phyloP scores from a whole-genome alignment of 176 grass and related monocot species.

The Juncus effusus region DNA sequence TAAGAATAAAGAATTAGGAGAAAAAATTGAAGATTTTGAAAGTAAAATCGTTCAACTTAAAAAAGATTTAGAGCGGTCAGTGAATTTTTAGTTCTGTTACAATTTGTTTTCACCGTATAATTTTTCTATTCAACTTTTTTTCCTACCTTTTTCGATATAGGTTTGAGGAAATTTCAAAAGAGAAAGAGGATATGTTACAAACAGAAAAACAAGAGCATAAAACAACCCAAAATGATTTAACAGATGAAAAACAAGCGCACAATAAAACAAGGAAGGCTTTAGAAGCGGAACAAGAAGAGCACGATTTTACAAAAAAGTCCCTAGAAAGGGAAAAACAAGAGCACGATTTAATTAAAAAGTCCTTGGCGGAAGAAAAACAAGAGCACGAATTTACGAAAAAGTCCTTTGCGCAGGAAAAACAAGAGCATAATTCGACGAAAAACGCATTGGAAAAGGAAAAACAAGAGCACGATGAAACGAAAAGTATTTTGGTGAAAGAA shows the following conservation, averaged over 20 bases:
- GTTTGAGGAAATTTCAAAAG: conserved; percentile 45
- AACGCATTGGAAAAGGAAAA: conserved; percentile 20
- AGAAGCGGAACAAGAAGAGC: conserved; percentile 20
- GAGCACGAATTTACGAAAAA: conserved; percentile 16
- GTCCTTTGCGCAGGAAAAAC: conserved; percentile 20
- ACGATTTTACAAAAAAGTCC: conserved; percentile 9
- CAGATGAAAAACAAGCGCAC: conserved; percentile 13
- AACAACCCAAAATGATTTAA: conserved; percentile 24
- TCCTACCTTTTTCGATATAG: conserved; percentile 29
- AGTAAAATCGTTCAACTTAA: conserved; percentile 44
- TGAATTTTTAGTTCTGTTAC: background rate
- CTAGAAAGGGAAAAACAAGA: conserved; percentile 25
- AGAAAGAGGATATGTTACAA: conserved; percentile 57
- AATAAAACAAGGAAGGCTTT: conserved; percentile 23
- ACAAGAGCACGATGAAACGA: conserved; percentile 25
- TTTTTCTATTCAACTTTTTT: conserved; percentile 2
- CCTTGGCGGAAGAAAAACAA: conserved; percentile 20
- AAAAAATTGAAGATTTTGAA: conserved; percentile 44
- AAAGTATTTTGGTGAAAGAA: conserved; percentile 20
- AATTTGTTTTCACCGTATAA: background rate
- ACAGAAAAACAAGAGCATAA: conserved; percentile 44
- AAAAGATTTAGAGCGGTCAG: conserved; percentile 53
- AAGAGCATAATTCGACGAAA: conserved; percentile 21
- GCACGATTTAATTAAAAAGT: conserved; percentile 13
- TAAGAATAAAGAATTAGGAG: conserved; percentile 50